Percentiles rank a stretch among this genome's conserved stretches.
Conservation (phyloP, 2,329 filamentous ascomycete genomes). For the Botrytis deweyae region DNA sequence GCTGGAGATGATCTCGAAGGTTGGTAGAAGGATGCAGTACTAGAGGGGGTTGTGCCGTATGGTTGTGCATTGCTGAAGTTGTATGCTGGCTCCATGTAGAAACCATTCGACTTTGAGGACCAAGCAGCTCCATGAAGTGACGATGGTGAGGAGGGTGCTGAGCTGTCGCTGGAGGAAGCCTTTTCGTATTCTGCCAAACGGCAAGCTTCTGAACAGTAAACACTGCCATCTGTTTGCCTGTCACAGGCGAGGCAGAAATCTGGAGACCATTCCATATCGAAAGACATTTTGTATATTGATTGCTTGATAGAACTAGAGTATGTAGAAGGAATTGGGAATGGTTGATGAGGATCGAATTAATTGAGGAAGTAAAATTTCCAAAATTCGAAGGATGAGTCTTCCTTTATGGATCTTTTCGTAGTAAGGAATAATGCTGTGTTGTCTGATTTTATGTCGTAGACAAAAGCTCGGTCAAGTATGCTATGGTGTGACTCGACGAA, state of each 20-base stretch:
- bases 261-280: constrained; percentile 65
- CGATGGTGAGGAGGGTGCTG: constrained; percentile 57
- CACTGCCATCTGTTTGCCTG: constrained; percentile 75
- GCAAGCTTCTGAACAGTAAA: constrained; percentile 92
- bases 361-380: constrained; percentile 2
- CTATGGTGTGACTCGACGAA: constrained; percentile 37
- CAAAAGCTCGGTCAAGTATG: constrained; percentile 26
- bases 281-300: constrained; percentile 35
- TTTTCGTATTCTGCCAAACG: constrained; percentile 83
- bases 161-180: constrained; percentile 55
- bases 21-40: constrained; percentile 44
- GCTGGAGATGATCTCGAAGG: constrained; percentile 47
- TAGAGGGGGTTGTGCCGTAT: constrained; percentile 51
- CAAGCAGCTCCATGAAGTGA: constrained; percentile 48
- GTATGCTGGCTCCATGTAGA: constrained; percentile 72
- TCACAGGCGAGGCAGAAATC: constrained; percentile 95
- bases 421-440: constrained; percentile 22
- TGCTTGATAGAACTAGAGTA: constrained; percentile 16
- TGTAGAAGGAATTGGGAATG: constrained; percentile 9
- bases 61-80: constrained; percentile 67
- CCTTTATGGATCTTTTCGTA: constrained; percentile 18
- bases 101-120: constrained; percentile 52
- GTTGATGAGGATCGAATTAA: constrained; percentile 18
- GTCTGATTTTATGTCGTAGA: constrained; percentile 25
- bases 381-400: constrained; percentile 20